phyloP scores from a whole-genome alignment of 2,329 filamentous ascomycete genomes.

The Verticillium longisporum region DNA sequence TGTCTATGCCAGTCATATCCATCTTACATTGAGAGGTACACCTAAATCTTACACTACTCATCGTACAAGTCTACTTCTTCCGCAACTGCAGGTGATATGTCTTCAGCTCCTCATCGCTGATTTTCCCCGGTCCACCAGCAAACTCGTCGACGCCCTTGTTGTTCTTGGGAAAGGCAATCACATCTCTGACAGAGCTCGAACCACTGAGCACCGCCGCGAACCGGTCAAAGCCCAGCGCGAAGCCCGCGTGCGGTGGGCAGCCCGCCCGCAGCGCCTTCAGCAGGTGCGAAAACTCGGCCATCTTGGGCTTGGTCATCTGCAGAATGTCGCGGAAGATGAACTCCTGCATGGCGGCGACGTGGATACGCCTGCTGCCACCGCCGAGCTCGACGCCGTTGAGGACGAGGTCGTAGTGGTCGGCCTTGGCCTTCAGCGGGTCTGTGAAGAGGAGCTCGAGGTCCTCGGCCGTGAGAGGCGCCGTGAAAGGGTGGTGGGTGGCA shows the following conservation, averaged over 20 bases:
- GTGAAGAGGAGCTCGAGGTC: constrained; percentile 71
- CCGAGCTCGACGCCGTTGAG: constrained; percentile 93
- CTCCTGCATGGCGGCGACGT: constrained; percentile 74
- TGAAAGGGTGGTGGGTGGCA: constrained; percentile 94
- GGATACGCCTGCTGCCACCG: constrained; percentile 88
- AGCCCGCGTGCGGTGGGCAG: constrained; percentile 90
- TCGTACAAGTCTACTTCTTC: background rate
- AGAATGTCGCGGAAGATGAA: constrained; percentile 80
- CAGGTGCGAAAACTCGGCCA: constrained; percentile 80
- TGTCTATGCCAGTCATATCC: background rate
- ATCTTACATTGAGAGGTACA: background rate
- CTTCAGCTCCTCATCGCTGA: constrained; percentile 51
- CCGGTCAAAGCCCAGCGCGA: constrained; percentile 88
- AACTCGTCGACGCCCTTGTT: constrained; percentile 82
- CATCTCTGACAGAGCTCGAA: constrained; percentile 74
- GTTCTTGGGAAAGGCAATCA: constrained; percentile 95
- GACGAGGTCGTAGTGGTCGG: constrained; percentile 92
- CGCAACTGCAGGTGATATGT: constrained; percentile 37
- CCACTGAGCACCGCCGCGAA: constrained; percentile 74
- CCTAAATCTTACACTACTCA: background rate
- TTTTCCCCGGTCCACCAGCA: constrained; percentile 66
- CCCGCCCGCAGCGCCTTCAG: constrained; percentile 75
- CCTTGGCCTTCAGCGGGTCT: constrained; percentile 65
- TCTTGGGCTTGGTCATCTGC: constrained; percentile 62
- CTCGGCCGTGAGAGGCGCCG: constrained; percentile 64